Evolutionary conservation across 192 early-diverging fungal genomes (phyloP).

Genomic region (Podochytrium sp.): DNA sequence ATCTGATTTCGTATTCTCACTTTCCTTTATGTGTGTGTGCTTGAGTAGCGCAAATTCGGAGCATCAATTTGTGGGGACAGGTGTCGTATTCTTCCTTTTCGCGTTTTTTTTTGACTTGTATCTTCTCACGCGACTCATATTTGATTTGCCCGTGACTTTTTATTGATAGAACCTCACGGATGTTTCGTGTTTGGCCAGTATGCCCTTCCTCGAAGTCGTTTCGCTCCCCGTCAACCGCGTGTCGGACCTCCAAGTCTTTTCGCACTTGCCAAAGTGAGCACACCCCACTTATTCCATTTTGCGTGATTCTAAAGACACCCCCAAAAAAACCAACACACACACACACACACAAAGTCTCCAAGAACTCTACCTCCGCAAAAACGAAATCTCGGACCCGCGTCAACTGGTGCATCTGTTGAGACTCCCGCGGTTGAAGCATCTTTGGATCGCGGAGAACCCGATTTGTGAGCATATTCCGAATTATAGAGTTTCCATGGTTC

Average conservation of each 20-base stretch:
- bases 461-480: slow-evolving; percentile 30
- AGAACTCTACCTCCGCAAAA: slow-evolving; percentile 50
- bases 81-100: not conserved
- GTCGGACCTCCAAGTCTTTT: slow-evolving; percentile 13
- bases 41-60: slow-evolving; percentile 30
- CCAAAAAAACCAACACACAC: slow-evolving; percentile 24
- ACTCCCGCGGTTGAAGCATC: slow-evolving; percentile 33
- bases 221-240: slow-evolving; percentile 47
- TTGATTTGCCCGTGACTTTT: not conserved
- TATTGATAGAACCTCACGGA: slow-evolving; percentile 41
- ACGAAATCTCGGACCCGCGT: slow-evolving; percentile 38
- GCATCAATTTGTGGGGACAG: slow-evolving; percentile 52
- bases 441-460: slow-evolving; percentile 52
- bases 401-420: slow-evolving; percentile 35
- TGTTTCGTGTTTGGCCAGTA: slow-evolving; percentile 32
- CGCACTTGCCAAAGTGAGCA: not conserved
- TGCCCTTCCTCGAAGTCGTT: slow-evolving; percentile 45
- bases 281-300: not conserved
- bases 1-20: not conserved
- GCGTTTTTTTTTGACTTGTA: not conserved
- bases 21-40: not conserved
- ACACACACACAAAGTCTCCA: slow-evolving; percentile 8
- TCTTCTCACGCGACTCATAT: not conserved
- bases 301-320: not conserved
- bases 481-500: slow-evolving; percentile 36